Evolutionary conservation across 257 asterid genomes (phyloP), one percentile per base, ranked within the genome.

Genomic region (Petunia secreta): DNA sequence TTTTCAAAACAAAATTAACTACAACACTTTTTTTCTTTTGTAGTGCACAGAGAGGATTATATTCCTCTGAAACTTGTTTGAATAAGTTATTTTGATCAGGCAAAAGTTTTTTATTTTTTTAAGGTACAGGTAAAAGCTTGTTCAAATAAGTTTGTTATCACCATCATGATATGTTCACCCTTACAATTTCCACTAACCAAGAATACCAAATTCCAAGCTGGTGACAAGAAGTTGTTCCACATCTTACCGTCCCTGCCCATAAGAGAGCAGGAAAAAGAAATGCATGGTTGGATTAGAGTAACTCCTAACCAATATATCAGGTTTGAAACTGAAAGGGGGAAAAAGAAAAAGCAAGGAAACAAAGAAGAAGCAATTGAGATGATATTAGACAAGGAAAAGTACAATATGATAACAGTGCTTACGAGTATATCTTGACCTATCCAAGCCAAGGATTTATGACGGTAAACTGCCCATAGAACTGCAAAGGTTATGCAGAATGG

Each of bases 341-440:
- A 63, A 41, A 41, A 14, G 25, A 25, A 25, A 25, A 25, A 25
- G 25, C 25, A 46, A 5, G 40, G 59, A 6, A 58, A 37, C 8
- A n/a, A 43, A 13, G 74, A 4, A 48, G 46, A 37, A 52, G 79
- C 40, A 39, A 64, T 74, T 52, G 11, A 81, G 9, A 55, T 55
- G 46, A 15, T 62, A 54, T 44, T 48, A 9, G 64, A 74, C 52
- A 3, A 36, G 43, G 11, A 50, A 71, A 50, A 50, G 43, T 36
- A 39, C 7, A n/a, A 34, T 36, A 50, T 50, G 48, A 62, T 16
- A 50, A 14, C 7, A 50, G 16, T 44, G 60, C 98, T 88, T 91
- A 96, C 99, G 80, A 96, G 98, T 84, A 96, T 92, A 87, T 96
- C 98, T 88, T 96, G 99, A 87, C 98, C 99, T 75, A 96, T 91